These are phyloP conservation scores for Glaciozyma antarctica DNA, from an alignment of 768 basidiomycete species.

Conservation along the genomic window DNA sequence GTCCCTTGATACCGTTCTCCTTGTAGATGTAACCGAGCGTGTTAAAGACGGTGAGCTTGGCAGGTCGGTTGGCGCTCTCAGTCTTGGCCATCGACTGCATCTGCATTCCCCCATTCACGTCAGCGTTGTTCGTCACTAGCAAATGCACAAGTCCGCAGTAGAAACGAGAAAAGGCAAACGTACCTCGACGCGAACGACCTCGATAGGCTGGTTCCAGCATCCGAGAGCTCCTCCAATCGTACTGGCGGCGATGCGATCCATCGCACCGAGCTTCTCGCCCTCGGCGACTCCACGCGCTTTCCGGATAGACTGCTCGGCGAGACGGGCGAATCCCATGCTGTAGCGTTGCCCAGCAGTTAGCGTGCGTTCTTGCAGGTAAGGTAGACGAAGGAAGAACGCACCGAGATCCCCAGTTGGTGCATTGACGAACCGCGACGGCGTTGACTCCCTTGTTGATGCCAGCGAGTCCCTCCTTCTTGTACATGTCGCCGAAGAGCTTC, in stretches of 20 bases:
- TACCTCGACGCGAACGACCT: conserved; percentile 87
- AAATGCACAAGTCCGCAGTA: background rate
- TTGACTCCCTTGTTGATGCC: conserved; percentile 99
- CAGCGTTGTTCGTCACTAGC: background rate
- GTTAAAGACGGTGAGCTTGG: conserved; percentile 72
- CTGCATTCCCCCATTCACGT: conserved; percentile 42
- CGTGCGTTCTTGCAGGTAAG: background rate
- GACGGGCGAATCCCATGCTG: conserved; percentile 92
- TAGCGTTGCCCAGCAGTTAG: conserved; percentile 56
- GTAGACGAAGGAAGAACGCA: conserved; percentile 1
- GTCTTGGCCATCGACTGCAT: conserved; percentile 98
- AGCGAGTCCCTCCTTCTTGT: conserved; percentile 78
- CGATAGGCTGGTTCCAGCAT: conserved; percentile 78
- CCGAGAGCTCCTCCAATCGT: conserved; percentile 79
- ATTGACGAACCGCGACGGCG: conserved; percentile 44
- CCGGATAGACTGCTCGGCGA: conserved; percentile 73
- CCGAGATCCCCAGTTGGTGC: conserved; percentile 45
- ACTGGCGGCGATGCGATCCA: conserved; percentile 82
- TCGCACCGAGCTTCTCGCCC: conserved; percentile 58
- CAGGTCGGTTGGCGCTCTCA: conserved; percentile 65
- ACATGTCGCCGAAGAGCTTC: conserved; percentile 90
- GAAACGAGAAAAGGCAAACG: conserved; percentile 16
- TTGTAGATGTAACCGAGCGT: conserved; percentile 90
- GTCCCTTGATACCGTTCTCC: conserved; percentile 89
- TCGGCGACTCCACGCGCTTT: conserved; percentile 68